Evolutionary conservation across 495 filamentous ascomycete genomes (phyloP).

Genomic region (Hypoxylon perforatum): DNA sequence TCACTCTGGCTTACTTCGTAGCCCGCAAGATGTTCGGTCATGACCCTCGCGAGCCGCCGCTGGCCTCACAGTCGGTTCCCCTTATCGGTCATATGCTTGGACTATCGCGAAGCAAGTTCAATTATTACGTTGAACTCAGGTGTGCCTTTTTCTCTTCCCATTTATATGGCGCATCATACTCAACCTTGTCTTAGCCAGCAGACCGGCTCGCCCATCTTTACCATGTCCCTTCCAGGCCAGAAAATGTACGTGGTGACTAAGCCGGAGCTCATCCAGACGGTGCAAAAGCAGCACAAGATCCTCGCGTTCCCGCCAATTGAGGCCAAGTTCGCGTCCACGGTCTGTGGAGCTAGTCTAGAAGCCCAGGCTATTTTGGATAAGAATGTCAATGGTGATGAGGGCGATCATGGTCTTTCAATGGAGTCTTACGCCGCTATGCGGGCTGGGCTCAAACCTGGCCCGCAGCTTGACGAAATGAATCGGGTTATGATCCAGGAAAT

Average conservation of each 20-base stretch:
- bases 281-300: constrained; percentile 48
- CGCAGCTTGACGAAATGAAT: constrained; percentile 52
- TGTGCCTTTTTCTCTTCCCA: background rate
- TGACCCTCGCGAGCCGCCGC: constrained; percentile 44
- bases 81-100: constrained; percentile 47
- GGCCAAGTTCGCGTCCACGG: constrained; percentile 47
- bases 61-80: constrained; percentile 40
- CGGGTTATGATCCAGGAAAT: constrained; percentile 47
- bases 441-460: constrained; percentile 47
- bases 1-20: constrained; percentile 26
- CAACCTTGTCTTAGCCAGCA: constrained; percentile 21
- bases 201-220: constrained; percentile 46
- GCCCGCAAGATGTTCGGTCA: constrained; percentile 35
- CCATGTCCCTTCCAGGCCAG: constrained; percentile 46
- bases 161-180: background rate
- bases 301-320: constrained; percentile 54
- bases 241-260: constrained; percentile 54
- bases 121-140: constrained; percentile 37
- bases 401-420: constrained; percentile 48
- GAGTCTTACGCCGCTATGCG: constrained; percentile 46
- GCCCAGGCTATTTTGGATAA: constrained; percentile 40
- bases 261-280: constrained; percentile 48
- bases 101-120: constrained; percentile 35
- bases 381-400: constrained; percentile 39
- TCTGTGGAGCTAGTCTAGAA: constrained; percentile 46